Conservation (phyloP, 192 early-diverging fungal species). For the Coemansia sp. region DNA sequence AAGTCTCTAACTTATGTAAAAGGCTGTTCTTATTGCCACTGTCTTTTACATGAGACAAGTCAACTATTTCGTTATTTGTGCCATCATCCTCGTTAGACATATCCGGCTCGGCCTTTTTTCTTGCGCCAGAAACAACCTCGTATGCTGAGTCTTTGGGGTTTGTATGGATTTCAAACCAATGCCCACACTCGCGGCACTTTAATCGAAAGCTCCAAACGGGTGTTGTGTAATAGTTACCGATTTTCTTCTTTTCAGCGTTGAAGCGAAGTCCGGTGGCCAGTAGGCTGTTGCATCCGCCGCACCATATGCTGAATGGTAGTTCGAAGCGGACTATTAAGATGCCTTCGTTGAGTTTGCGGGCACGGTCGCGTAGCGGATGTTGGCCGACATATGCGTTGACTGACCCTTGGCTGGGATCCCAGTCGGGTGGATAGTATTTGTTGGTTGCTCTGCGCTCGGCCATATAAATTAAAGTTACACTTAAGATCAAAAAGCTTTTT, state of each 20-base stretch:
- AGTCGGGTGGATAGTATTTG: slow-evolving; percentile 87
- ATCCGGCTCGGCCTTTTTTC: slow-evolving; percentile 74
- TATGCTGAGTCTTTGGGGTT: slow-evolving; percentile 75
- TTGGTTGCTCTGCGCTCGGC: slow-evolving; percentile 50
- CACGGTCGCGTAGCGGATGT: slow-evolving; percentile 84
- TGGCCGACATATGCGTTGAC: slow-evolving; percentile 85
- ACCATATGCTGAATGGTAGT: slow-evolving; percentile 90
- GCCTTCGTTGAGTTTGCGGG: slow-evolving; percentile 85
- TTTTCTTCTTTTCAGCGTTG: slow-evolving; percentile 94
- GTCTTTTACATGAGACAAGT: slow-evolving; percentile 14
- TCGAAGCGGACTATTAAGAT: slow-evolving; percentile 87
- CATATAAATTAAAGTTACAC: slow-evolving; percentile 7
- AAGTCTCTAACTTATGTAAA: slow-evolving; percentile 61
- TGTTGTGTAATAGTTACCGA: slow-evolving; percentile 84
- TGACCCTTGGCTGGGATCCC: slow-evolving; percentile 80
- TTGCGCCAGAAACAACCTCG: slow-evolving; percentile 61
- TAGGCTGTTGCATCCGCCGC: slow-evolving; percentile 78
- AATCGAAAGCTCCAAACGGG: slow-evolving; percentile 88
- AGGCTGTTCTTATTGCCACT: slow-evolving; percentile 9
- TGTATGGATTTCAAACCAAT: slow-evolving; percentile 91
- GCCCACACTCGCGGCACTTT: slow-evolving; percentile 87
- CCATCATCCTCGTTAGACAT: slow-evolving; percentile 11
- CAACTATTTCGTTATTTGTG: slow-evolving; percentile 62
- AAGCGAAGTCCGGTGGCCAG: slow-evolving; percentile 89
- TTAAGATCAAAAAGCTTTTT: neutral